Conservation (phyloP, 2,329 filamentous ascomycete genomes). For the Beauveria caledonica region DNA sequence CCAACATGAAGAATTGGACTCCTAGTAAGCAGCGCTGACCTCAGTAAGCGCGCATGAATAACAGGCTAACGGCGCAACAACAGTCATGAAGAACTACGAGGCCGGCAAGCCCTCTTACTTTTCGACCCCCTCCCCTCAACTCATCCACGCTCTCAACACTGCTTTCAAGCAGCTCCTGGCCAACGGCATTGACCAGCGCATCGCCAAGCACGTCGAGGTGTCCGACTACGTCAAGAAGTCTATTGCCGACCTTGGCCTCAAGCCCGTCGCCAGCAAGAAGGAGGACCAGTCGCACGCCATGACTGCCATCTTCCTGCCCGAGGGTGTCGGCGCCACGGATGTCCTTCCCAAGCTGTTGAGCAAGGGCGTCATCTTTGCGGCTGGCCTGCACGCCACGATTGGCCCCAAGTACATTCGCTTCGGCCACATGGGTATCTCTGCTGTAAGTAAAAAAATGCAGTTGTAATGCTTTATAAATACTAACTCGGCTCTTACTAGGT, state of each 20-base stretch:
- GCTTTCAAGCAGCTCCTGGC: conserved; percentile 77
- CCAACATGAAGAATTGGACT: conserved; percentile 93
- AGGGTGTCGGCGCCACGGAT: conserved; percentile 70
- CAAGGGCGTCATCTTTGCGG: conserved; percentile 89
- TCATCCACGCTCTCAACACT: conserved; percentile 88
- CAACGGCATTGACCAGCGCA: conserved; percentile 72
- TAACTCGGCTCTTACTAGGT: conserved; percentile 31
- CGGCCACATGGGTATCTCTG: conserved; percentile 95
- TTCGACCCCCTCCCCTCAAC: conserved; percentile 88
- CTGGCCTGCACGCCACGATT: conserved; percentile 93
- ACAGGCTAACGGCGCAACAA: neutral
- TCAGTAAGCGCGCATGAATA: neutral
- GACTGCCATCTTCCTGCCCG: conserved; percentile 94
- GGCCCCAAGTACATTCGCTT: conserved; percentile 89
- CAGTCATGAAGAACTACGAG: conserved; percentile 98
- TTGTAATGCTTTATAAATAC: conserved; percentile 10
- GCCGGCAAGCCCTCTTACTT: conserved; percentile 97
- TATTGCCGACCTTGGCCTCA: conserved; percentile 70
- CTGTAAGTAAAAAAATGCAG: conserved; percentile 41
- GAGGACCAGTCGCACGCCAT: conserved; percentile 94
- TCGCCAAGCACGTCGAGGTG: conserved; percentile 68
- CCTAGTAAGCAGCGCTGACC: conserved; percentile 52
- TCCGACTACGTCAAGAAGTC: conserved; percentile 84
- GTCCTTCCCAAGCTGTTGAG: conserved; percentile 76
- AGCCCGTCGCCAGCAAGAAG: conserved; percentile 75